Conservation (phyloP, 2,329 filamentous ascomycete species). For the Alternaria viburni region DNA sequence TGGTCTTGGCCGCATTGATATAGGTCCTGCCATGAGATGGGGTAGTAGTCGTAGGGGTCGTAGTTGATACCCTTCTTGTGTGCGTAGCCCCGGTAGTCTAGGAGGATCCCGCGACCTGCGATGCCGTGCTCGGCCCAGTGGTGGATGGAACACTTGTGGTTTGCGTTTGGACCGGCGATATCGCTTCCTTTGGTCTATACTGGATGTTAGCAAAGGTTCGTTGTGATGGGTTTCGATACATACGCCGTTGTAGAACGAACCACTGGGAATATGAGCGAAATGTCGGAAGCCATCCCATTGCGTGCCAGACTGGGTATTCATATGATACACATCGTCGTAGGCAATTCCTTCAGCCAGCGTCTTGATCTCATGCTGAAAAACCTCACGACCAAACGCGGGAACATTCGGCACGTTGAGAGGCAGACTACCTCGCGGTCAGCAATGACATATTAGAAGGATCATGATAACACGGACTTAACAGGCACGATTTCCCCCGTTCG, state of each 20-base stretch:
- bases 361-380: conserved; percentile 63
- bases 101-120: conserved; percentile 52
- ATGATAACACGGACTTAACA: conserved; percentile 54
- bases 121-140: conserved; percentile 55
- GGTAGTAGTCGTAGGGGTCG: conserved; percentile 51
- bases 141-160: conserved; percentile 55
- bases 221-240: neutral
- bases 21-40: conserved; percentile 56
- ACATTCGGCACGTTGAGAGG: conserved; percentile 60
- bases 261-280: conserved; percentile 49
- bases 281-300: conserved; percentile 57
- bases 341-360: conserved; percentile 40
- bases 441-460: neutral
- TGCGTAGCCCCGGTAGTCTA: conserved; percentile 54
- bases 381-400: conserved; percentile 60
- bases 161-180: conserved; percentile 48
- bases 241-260: conserved; percentile 52
- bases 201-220: neutral
- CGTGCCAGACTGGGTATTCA: conserved; percentile 55
- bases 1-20: conserved; percentile 65
- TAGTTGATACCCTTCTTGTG: conserved; percentile 51
- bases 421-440: conserved; percentile 46
- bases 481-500: conserved; percentile 62
- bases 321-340: conserved; percentile 52
- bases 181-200: conserved; percentile 49